phyloP scores from a whole-genome alignment of 2,329 filamentous ascomycete genomes.

The Ophiostoma quercus region DNA sequence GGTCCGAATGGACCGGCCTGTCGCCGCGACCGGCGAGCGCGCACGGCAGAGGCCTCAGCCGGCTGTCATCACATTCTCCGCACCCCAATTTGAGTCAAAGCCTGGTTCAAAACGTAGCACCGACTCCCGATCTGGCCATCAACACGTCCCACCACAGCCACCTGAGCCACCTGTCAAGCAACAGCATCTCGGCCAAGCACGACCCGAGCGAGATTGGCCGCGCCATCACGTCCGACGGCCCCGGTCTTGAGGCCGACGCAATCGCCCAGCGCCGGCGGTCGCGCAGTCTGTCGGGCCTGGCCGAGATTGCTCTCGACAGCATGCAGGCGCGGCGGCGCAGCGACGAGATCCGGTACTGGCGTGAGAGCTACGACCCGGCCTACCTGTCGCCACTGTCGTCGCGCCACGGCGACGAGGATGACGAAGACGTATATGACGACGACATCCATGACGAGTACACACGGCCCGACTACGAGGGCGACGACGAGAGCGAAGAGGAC shows the following conservation, averaged over 20 bases:
- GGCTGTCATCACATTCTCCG: slow-evolving; percentile 28
- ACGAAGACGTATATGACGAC: slow-evolving; percentile 22
- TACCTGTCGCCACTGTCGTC: slow-evolving; percentile 51
- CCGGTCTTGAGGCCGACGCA: slow-evolving; percentile 26
- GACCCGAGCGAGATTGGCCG: slow-evolving; percentile 50
- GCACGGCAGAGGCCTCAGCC: slow-evolving; percentile 44
- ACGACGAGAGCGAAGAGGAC: slow-evolving; percentile 26
- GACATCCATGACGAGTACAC: not conserved
- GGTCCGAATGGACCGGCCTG: slow-evolving; percentile 47
- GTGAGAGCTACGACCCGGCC: slow-evolving; percentile 52
- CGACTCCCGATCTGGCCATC: not conserved
- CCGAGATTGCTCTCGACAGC: slow-evolving; percentile 36
- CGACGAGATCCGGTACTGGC: slow-evolving; percentile 61
- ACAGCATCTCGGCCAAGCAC: not conserved
- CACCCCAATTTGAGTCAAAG: slow-evolving; percentile 26
- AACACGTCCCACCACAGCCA: slow-evolving; percentile 29
- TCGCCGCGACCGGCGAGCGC: slow-evolving; percentile 58
- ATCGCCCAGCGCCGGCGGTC: slow-evolving; percentile 49
- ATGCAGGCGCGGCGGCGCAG: slow-evolving; percentile 47
- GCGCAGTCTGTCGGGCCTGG: slow-evolving; percentile 53
- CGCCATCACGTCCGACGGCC: slow-evolving; percentile 53
- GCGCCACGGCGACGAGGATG: slow-evolving; percentile 26
- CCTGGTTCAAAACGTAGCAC: not conserved
- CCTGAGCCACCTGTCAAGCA: not conserved
- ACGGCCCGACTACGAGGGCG: not conserved